A percentile compares a stretch with the other conserved stretches of the same genome.
Conservation (phyloP, 2,329 filamentous ascomycete species). For the Colletotrichum lupini region DNA sequence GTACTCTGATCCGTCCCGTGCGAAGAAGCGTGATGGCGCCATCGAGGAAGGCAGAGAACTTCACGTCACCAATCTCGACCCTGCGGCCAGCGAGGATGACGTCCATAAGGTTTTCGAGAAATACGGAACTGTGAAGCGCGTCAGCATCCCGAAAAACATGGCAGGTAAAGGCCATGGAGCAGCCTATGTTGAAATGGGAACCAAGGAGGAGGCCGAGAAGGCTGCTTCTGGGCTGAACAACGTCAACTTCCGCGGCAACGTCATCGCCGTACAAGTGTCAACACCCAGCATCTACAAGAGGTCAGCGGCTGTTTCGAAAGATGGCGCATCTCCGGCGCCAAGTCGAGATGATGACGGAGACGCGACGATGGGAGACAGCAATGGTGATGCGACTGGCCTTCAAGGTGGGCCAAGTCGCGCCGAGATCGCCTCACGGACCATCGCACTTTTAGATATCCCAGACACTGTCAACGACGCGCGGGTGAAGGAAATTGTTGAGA, state of each 20-base stretch:
- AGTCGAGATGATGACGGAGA: slow-evolving; percentile 51
- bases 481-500: slow-evolving; percentile 77
- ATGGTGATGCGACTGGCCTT: slow-evolving; percentile 12
- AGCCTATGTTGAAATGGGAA: slow-evolving; percentile 82
- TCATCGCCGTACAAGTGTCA: slow-evolving; percentile 74
- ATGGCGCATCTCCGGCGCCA: slow-evolving; percentile 49
- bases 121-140: slow-evolving; percentile 79
- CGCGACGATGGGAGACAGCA: slow-evolving; percentile 49
- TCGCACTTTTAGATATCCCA: slow-evolving; percentile 86
- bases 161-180: slow-evolving; percentile 79
- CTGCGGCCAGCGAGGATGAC: slow-evolving; percentile 72
- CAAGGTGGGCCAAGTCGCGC: slow-evolving; percentile 47
- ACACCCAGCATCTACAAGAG: slow-evolving; percentile 67
- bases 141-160: slow-evolving; percentile 77
- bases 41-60: slow-evolving; percentile 90
- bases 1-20: slow-evolving; percentile 84
- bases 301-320: slow-evolving; percentile 53
- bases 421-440: slow-evolving; percentile 73
- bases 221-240: slow-evolving; percentile 77
- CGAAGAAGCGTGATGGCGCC: slow-evolving; percentile 82
- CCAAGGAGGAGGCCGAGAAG: slow-evolving; percentile 73
- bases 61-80: slow-evolving; percentile 78
- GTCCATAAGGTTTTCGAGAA: slow-evolving; percentile 77
- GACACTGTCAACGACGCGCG: slow-evolving; percentile 93
- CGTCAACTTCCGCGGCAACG: slow-evolving; percentile 74